Conservation (phyloP, 208 protist genomes). For the Herpetomonas samuelpessoai region DNA sequence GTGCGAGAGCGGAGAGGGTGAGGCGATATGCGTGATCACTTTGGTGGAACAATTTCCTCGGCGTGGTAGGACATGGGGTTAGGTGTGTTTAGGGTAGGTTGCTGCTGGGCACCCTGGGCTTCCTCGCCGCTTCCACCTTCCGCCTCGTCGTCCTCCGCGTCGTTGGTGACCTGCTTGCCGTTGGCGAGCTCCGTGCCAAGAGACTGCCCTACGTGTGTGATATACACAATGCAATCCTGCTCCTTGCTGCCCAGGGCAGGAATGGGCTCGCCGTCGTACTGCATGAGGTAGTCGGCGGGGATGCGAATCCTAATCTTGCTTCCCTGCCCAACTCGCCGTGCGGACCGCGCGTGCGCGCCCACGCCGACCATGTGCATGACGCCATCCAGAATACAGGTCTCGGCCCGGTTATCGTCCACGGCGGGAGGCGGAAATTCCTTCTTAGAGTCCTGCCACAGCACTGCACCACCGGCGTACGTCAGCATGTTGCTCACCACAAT, state of each 20-base stretch:
- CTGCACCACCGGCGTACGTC: constrained; percentile 47
- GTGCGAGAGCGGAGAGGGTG: no score
- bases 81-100: no score
- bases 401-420: constrained; percentile 39
- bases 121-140: no score
- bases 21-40: no score
- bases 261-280: constrained; percentile 67
- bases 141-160: neutral
- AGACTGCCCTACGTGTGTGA: constrained; percentile 31
- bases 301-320: constrained; percentile 27
- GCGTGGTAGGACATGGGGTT: no score
- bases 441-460: constrained; percentile 43
- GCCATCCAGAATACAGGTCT: constrained; percentile 37
- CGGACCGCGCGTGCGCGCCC: constrained; percentile 28
- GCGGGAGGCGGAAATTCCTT: constrained; percentile 16
- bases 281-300: constrained; percentile 47
- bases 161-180: neutral
- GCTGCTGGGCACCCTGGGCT: no score
- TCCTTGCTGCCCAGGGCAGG: constrained; percentile 20
- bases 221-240: constrained; percentile 22
- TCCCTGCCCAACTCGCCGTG: constrained; percentile 37
- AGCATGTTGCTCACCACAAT: constrained; percentile 53
- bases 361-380: constrained; percentile 63
- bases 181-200: constrained; percentile 17
- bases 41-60: no score